Conservation (phyloP, 2,329 filamentous ascomycete genomes). For the Ceratocystis colombiana region DNA sequence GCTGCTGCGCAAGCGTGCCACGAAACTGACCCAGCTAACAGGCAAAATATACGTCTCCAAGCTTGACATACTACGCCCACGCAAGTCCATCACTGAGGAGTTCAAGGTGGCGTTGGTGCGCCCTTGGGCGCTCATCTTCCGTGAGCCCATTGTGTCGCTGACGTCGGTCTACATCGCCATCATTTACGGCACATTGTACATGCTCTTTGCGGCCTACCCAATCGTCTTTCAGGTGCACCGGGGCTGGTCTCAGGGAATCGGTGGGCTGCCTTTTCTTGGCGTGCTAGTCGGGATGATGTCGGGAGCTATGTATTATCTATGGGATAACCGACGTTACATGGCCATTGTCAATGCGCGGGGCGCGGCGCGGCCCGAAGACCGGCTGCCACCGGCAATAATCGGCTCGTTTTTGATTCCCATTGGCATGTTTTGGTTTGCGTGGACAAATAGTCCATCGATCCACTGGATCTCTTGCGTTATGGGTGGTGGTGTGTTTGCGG, state of each 20-base stretch:
- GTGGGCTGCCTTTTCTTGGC: conserved; percentile 53
- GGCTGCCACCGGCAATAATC: conserved; percentile 50
- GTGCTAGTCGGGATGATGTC: conserved; percentile 53
- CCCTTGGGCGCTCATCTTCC: conserved; percentile 56
- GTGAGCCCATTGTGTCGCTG: conserved; percentile 56
- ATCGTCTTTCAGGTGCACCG: conserved; percentile 52
- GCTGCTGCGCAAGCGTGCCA: conserved; percentile 44
- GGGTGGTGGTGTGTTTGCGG: conserved; percentile 42
- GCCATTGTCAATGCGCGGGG: conserved; percentile 40
- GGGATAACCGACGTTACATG: conserved; percentile 46
- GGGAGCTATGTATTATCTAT: conserved; percentile 45
- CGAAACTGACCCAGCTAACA: conserved; percentile 41
- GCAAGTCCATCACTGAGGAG: conserved; percentile 37
- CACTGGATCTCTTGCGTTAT: conserved; percentile 47
- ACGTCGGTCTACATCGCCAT: conserved; percentile 55
- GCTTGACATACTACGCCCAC: conserved; percentile 38
- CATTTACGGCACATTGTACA: conserved; percentile 45
- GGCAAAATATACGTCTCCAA: conserved; percentile 48
- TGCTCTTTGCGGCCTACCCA: conserved; percentile 46
- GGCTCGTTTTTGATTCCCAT: conserved; percentile 49
- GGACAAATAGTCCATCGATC: conserved; percentile 47
- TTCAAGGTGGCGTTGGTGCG: conserved; percentile 49
- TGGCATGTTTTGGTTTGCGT: conserved; percentile 56
- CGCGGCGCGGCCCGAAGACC: conserved; percentile 52
- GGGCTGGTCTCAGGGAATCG: conserved; percentile 49